Percentiles rank a stretch among this genome's conserved stretches.
Conservation (phyloP, 495 filamentous ascomycete species). For the Xylaria scruposa region DNA sequence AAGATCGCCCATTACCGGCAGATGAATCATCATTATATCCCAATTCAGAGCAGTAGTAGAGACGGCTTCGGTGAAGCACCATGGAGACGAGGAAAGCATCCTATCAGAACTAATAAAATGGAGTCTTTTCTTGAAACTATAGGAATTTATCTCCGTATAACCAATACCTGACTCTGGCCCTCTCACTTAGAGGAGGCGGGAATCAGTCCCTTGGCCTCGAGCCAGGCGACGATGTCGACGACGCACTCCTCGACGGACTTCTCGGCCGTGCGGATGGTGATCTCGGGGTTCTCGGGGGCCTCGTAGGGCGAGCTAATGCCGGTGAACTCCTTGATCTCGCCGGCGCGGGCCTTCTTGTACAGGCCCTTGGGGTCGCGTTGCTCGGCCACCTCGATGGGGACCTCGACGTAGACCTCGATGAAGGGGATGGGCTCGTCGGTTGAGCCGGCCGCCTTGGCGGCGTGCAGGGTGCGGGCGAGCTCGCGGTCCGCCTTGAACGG, state of each 20-base stretch:
- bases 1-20: constrained; percentile 9
- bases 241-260: constrained; percentile 86
- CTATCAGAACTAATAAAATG: constrained; percentile 9
- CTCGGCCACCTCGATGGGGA: constrained; percentile 90
- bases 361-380: constrained; percentile 93
- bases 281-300: constrained; percentile 83
- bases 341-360: constrained; percentile 93
- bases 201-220: constrained; percentile 62
- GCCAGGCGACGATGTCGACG: constrained; percentile 77
- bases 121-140: constrained; percentile 19
- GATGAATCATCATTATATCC: constrained; percentile 14
- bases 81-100: neutral
- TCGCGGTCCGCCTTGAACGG: constrained; percentile 87
- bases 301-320: constrained; percentile 95
- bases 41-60: constrained; percentile 8
- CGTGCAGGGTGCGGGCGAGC: constrained; percentile 80
- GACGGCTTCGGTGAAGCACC: neutral
- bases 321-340: constrained; percentile 96
- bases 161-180: neutral
- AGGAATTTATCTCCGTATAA: constrained; percentile 3
- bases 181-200: constrained; percentile 37
- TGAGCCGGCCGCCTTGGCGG: constrained; percentile 50
- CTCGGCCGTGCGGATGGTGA: constrained; percentile 79
- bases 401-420: constrained; percentile 90
- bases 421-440: constrained; percentile 74